Evolutionary conservation across 2,329 filamentous ascomycete genomes (phyloP), one percentile per base, ranked within the genome.

Genomic region (Sordariomycetes sp.): DNA sequence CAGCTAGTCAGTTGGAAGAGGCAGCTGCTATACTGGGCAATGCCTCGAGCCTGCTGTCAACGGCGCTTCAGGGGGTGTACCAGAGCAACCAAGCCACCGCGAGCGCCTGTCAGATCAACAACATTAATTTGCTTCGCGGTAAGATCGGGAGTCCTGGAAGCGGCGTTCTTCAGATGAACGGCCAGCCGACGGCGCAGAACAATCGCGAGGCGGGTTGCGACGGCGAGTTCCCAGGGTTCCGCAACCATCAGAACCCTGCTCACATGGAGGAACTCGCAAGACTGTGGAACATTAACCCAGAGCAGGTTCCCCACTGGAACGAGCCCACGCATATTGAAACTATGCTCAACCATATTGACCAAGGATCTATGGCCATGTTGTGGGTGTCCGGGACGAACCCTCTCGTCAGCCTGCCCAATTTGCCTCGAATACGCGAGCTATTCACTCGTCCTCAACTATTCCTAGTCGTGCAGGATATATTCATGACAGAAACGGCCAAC

Each of bases 71-170:
- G 38, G 57, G 57, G 4, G 57, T 61, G 5, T 61, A 61, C 35
- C 57, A 60, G 39, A 58, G 55, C 2, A 55, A 59, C 43, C 57
- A 60, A 38, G 54, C 54, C n/a, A 59, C 57, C 4, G 55, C 57
- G 3, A 49, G 46, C 33, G 55, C 57, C 1, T 59, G 56, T 38
- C 54, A 57, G 38, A 56, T 61, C 40, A 59, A 61, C 42, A 61
- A 59, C 38, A 58, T 61, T 46, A 59, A 58, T 31, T 48, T 60
- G 2, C 43, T 59, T 3, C 48, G 48, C 6, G 57, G 57, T 3
- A 42, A 49, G 12, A 54, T 59, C 14, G 55, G 57, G 6, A 54
- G 46, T 26, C 47, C 52, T 2, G 56, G 56, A 11, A 48, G 50
- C 30, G 57, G 56, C 8, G 44, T 60, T 33, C 41, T 55, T 8